Base-by-base conservation (phyloP, 2,329 filamentous ascomycete species). In the Claviceps monticola region DNA sequence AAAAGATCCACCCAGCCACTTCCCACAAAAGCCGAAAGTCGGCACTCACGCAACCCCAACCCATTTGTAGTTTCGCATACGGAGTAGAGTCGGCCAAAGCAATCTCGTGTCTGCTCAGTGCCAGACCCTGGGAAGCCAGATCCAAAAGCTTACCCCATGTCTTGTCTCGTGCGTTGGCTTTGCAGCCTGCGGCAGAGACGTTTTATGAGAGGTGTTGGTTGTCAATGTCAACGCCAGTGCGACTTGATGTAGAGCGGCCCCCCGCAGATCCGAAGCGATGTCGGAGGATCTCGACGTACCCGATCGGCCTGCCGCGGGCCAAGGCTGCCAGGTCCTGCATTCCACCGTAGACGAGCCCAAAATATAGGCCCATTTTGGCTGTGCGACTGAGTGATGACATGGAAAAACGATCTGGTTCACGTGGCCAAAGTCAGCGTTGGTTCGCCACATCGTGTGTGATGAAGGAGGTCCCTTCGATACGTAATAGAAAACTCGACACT, bases 281-380 rank as follows among this genome's bases (percentile, higher is more conserved):
- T 57, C 75, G 70, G 50, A 83, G 59, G 59, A 81, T 86, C 53
- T 88, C 82, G 55, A 94, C 71, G 64, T 94, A 95, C 19, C 80
- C 80, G 37, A 90, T 79, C 51, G 74, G 79, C 60, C 86, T 82
- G 51, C 88, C 88, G 64, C 80, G 83, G 50, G 80, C 69, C 54
- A 83, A 72, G 50, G 81, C 80, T 37, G 93, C 66, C 11, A 75
- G 69, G 69, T 97, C 91, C 68, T 97, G 90, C 53, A 84, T 66
- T 39, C 91, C 71, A 23, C 91, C 91, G 68, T 88, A 97, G 7
- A 72, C 78, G 38, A 95, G 63, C 19, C 91, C 90, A 57, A 89
- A 82, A 58, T 85, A 73, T 46, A 96, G 71, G 1, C 89, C 91
- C 59, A 86, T 79, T 63, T 82, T 86, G 49, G 89, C 88, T 44